Percentiles rank a stretch among this genome's conserved stretches.
These are phyloP conservation scores for Talaromyces verruculosus DNA, from an alignment of 2,329 filamentous ascomycete species.

Conservation along the genomic window DNA sequence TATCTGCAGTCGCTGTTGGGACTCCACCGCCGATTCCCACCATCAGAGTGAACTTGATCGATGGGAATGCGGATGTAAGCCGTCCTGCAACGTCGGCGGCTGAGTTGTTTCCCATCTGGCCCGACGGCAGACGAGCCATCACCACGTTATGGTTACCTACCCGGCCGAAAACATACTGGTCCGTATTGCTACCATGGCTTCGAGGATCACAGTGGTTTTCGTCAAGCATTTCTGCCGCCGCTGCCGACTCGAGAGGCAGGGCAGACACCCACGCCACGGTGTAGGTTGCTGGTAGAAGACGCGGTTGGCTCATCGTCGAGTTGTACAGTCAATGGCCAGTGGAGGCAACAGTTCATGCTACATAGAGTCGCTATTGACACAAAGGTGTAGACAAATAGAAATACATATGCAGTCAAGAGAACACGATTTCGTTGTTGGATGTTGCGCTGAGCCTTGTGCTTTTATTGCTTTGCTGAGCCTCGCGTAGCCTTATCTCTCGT, in stretches of 20 bases:
- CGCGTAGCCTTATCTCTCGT: neutral
- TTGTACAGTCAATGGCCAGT: constrained; percentile 12
- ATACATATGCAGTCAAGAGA: too few relatives aligned
- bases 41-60: constrained; percentile 36
- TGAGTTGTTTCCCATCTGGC: constrained; percentile 33
- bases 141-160: constrained; percentile 35
- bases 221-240: constrained; percentile 20
- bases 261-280: constrained; percentile 23
- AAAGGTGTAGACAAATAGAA: neutral
- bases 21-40: constrained; percentile 46
- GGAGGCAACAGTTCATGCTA: constrained; percentile 11
- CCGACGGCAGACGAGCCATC: constrained; percentile 34
- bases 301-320: constrained; percentile 17
- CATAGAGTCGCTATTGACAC: constrained; percentile 1
- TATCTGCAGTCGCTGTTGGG: constrained; percentile 28
- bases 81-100: constrained; percentile 22
- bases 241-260: constrained; percentile 21
- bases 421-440: neutral
- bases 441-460: neutral
- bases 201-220: constrained; percentile 14
- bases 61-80: constrained; percentile 25
- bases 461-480: too few relatives aligned
- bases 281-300: constrained; percentile 13
- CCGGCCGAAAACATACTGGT: constrained; percentile 16
- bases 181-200: constrained; percentile 15